Evolutionary conservation across 176 grass and related monocot genomes (phyloP), one percentile per base, ranked within the genome.

Genomic region (Carex parvula): DNA sequence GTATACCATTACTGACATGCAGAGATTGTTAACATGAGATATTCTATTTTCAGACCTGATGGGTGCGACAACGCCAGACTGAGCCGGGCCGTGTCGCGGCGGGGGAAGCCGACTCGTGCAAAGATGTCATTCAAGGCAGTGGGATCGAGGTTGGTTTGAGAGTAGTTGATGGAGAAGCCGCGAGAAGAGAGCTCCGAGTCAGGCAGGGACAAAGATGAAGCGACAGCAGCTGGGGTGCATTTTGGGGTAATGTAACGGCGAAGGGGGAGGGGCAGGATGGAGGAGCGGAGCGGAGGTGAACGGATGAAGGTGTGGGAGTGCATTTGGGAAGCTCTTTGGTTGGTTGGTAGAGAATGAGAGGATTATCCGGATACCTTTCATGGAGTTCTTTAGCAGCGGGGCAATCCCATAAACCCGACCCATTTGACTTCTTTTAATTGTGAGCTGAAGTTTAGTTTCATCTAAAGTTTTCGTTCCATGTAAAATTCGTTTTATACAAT

Each of bases 91-190:
- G 84, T 89, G 79, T 97, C 89, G 0, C 95, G 92, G 13, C 91
- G 87, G 16, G 95, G 95, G 89, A 97, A 97, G 3, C 95, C 95
- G 60, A 97, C 95, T 64, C 89, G 89, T 54, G 86, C 82, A 84
- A 93, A 94, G 66, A 91, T 87, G 86, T 98, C 92, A 90, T 98
- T 98, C 12, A 94, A 90, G 53, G 89, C 91, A 2, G 54, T 42
- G 3, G 94, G 66, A 86, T 98, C 91, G 30, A 94, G 86, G 29
- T 88, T 89, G 3, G 80, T 60, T 37, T 82, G 20, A 59, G 81
- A 84, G 73, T 88, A 89, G 20, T 84, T 86, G 26, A 98, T 88
- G 0, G 67, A 59, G 87, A 98, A 98, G 55, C 95, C 92, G 8
- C 89, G 92, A 24, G 89, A 80, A 1, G 86, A 83, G 35, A 94